Base-by-base conservation (phyloP, 2,329 filamentous ascomycete species). In the Trematosphaeria pertusa region DNA sequence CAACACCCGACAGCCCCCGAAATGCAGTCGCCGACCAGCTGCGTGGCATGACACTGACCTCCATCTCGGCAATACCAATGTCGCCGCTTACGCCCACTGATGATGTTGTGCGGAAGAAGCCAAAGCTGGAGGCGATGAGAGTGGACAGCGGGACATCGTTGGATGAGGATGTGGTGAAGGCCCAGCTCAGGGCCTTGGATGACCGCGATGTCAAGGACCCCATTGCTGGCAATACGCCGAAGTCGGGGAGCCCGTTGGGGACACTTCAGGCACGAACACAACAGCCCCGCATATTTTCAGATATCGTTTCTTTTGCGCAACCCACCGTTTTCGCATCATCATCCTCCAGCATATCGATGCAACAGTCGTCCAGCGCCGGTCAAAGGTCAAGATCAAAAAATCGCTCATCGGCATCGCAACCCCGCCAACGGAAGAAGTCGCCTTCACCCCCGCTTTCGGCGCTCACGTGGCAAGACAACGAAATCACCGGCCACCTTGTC, bases 401-500 rank as follows among this genome's bases (percentile, higher is more conserved):
- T 26, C 45, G 22, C 5, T 46, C 48, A 21, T 47, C 56, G 2
- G 37, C 46, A 39, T 52, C 59, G 19, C 47, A 61, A 35, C 50
- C 60, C 44, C 54, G 46, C 35, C 56, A 52, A 26, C 54, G 50
- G 20, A 63, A 58, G 6, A 62, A 51, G 53, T 67, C 67, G 28
- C 58, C 59, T 5, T 67, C 68, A 17, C 69, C 69, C 35, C 59
- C 69, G 20, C 61, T 55, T 37, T 58, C 69, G 7, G 59, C 64
- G 26, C 66, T 78, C 50, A 77, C 75, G 46, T 86, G 84, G 84
- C 79, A 80, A 58, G 80, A 83, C 53, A 75, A 75, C 28, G 84
- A 87, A 61, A 86, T 86, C 59, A 86, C 83, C 4, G 83, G 83
- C 11, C 81, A 85, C 57, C 64, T 76, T 22, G 72, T 71, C 15